These are phyloP conservation scores for Lipomyces yamadae DNA, from an alignment of 805 yeast species.

Conservation along the genomic window DNA sequence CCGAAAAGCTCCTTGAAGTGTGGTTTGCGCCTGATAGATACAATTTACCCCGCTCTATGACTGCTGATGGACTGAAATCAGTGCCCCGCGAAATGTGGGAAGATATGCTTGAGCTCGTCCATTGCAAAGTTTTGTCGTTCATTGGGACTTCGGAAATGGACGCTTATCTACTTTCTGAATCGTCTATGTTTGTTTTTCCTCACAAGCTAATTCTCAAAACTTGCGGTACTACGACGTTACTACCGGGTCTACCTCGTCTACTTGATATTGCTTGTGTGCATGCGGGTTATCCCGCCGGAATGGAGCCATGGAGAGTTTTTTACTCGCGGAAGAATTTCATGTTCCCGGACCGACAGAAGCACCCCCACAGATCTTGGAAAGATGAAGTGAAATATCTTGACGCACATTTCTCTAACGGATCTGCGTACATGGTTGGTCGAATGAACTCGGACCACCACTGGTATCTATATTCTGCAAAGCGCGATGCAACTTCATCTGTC, in stretches of 20 bases:
- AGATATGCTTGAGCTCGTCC: conserved; percentile 74
- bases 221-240: conserved; percentile 93
- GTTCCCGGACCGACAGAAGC: conserved; percentile 85
- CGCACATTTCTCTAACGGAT: conserved; percentile 63
- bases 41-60: conserved; percentile 49
- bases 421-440: conserved; percentile 79
- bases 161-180: conserved; percentile 85
- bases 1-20: conserved; percentile 88
- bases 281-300: conserved; percentile 49
- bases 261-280: conserved; percentile 56
- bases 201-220: conserved; percentile 88
- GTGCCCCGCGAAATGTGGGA: conserved; percentile 75
- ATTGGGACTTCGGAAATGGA: conserved; percentile 69
- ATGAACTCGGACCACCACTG: conserved; percentile 78
- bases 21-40: conserved; percentile 72
- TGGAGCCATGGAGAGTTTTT: conserved; percentile 66
- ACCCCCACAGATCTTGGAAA: conserved; percentile 83
- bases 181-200: conserved; percentile 85
- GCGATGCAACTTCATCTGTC: conserved; percentile 19
- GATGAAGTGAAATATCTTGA: conserved; percentile 76
- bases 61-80: conserved; percentile 55
- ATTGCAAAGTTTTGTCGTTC: conserved; percentile 85
- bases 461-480: conserved; percentile 65
- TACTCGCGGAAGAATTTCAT: conserved; percentile 90
- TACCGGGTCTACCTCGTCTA: conserved; percentile 71